Evolutionary conservation across 129 eudicot genomes (phyloP).

Genomic region (sunflower (Helianthus annuus)): HanXRQr2.0-SUNRISE NC_035445.2:85277701-85278200

Average conservation of each 20-base stretch:
- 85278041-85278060: constrained; percentile 94
- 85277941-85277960: constrained; percentile 94
- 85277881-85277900: neutral
- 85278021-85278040: constrained; percentile 99
- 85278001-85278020: constrained; percentile 88
- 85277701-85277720: neutral
- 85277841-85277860: constrained; percentile 7
- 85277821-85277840: constrained; percentile 20
- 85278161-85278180: constrained; percentile 6
- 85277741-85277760: constrained; percentile 73
- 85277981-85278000: constrained; percentile 93
- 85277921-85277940: constrained; percentile 54
- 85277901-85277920: constrained; percentile 7
- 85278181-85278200: neutral
- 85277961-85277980: constrained; percentile 87
- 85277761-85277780: constrained; percentile 99
- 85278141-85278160: neutral
- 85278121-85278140: neutral
- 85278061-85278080: constrained; percentile 45
- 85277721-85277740: constrained; percentile 42
- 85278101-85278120: constrained; percentile 9
- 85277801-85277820: constrained; percentile 94
- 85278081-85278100: neutral
- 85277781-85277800: constrained; percentile 96
- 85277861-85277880: neutral